Evolutionary conservation across 306 rosid species (phyloP), one percentile per base, ranked within the genome.

Genomic region (Glycine latifolia): DNA sequence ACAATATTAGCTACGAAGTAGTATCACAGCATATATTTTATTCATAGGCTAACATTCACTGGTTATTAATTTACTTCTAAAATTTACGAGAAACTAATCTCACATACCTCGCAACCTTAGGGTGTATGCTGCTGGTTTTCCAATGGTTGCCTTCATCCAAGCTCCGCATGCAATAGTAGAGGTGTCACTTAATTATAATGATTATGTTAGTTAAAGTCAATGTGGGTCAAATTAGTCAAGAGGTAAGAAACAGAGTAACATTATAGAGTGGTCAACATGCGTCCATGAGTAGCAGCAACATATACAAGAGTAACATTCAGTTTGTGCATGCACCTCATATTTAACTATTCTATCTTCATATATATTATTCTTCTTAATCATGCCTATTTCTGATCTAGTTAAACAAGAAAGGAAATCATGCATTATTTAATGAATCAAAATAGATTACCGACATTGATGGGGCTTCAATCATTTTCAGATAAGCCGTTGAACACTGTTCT

Each of bases 391-490:
- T 20, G 20, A 73, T 50, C 74, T 63, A 31, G 73, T 43, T 80
- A 80, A 80, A 41, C 67, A 73, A 54, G 35, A 43, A 72, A 70
- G 10, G 63, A 76, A 73, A 85, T 50, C 52, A 55, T 55, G 78
- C 87, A 83, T 86, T 73, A 65, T 26, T 26, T 26, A 26, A 85
- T 80, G 76, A 72, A 61, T 8, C 37, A 79, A 79, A 77, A 76
- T 48, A 80, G 77, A 77, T 60, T 78, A 69, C 84, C 79, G 70
- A 88, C 89, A 83, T 43, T 59, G 79, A 75, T 80, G 87, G 82
- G 78, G 49, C 82, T 82, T 55, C 81, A 20, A 83, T 83, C 81
- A 71, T 83, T 88, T 86, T 86, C 84, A 65, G 73, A 81, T 75
- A 31, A 80, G 78, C 80, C 55, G 9, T 80, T 82, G 73, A 48